phyloP scores from a whole-genome alignment of 169 alveolate genomes.

The Plasmodium vivax region DNA sequence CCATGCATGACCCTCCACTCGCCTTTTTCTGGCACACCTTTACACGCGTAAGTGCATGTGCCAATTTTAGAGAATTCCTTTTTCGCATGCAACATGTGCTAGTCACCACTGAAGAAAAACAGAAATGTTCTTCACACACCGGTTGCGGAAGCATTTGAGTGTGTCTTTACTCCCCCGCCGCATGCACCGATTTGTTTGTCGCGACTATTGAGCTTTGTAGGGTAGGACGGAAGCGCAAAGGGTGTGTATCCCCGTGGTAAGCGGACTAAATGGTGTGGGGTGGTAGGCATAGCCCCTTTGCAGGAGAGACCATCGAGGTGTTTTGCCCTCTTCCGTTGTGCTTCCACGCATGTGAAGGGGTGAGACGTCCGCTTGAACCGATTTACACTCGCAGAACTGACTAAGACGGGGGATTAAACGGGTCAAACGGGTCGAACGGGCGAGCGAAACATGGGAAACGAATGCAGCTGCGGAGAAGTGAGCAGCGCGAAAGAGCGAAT shows the following conservation, averaged over 20 bases:
- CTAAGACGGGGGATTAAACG: background rate
- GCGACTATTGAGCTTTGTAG: background rate
- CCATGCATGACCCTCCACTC: background rate
- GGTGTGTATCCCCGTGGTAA: background rate
- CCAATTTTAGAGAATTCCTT: background rate
- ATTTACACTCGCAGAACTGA: background rate
- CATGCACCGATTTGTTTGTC: background rate
- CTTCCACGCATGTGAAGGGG: background rate
- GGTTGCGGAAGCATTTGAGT: background rate
- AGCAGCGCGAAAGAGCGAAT: constrained; percentile 4
- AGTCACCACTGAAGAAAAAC: background rate
- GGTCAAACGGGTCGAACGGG: no score
- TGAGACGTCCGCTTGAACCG: background rate
- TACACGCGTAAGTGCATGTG: constrained; percentile 2
- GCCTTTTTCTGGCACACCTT: background rate
- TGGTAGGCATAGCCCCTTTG: background rate
- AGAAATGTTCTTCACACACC: background rate
- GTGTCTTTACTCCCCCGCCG: background rate
- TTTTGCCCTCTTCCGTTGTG: background rate
- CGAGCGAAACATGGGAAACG: constrained; percentile 66
- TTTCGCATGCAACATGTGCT: background rate
- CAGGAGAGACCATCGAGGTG: background rate
- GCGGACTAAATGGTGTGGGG: background rate
- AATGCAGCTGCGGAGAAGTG: constrained; percentile 43
- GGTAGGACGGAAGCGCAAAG: background rate